Evolutionary conservation across 768 basidiomycete genomes (phyloP), one percentile per base, ranked within the genome.

Genomic region (Lactifluus subvellereus): DNA sequence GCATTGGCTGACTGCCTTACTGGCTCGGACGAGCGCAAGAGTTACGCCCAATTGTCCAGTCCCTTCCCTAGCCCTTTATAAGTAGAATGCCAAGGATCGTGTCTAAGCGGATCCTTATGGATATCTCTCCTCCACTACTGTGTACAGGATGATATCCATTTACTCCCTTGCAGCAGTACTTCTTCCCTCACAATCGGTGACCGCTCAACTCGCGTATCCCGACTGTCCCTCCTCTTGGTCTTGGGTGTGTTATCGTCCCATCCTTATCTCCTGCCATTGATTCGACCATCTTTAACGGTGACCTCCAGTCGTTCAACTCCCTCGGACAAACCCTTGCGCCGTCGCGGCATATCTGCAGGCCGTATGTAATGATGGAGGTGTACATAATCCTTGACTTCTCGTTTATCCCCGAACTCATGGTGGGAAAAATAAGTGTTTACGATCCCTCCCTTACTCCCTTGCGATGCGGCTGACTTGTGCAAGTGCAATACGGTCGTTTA

Each of bases 401-500:
- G 6, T 18, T 45, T 45, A 7, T n/a, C n/a, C n/a, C 3, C 43
- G 8, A 22, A 6, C 57, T 58, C 6, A 58, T 38, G 11, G 6
- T 7, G 18, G 27, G 9, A 14, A 6, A 1, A 9, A n/a, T n/a
- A n/a, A 62, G 63, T 14, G 10, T 64, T 50, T 5, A 32, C 16
- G 14, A 56, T 64, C n/a, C 63, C 63, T 5, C 1, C 0, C 3
- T 38, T 64, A 14, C 4, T 5, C 4, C 73, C 71, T 61, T 54
- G n/a, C 30, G 48, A 57, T 53, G 42, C 71, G 37, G n/a, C 60
- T 60, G 71, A 75, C 54, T 6, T 22, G 13, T 75, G 75, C 65
- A 64, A 70, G 42, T 77, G 75, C 63, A 74, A 71, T 27, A 68
- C 68, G 13, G 71, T 72, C 20, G 69, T 74, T 13, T 77, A 74